Evolutionary conservation across 106 monocot genomes (phyloP), one percentile per base, ranked within the genome.

Genomic region (Allium sativum): DNA sequence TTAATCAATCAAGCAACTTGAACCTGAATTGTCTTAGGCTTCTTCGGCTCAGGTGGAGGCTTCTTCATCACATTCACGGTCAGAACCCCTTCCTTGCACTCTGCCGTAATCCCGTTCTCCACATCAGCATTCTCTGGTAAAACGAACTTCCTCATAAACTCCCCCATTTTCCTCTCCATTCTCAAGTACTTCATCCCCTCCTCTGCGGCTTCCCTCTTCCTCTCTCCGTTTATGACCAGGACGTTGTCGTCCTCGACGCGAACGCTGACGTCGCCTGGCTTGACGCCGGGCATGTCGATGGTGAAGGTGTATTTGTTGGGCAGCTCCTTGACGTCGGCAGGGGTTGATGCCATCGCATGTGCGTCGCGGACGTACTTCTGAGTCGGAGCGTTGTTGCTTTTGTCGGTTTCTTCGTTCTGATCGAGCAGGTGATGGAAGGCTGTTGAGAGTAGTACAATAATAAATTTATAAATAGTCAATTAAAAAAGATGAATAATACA

Each of bases 291-390:
- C 91, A 91, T 86, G 80, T 91, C 91, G 59, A 86, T 48, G 14
- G 76, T 52, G 80, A 86, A 86, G 12, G 67, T 58, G 74, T 80
- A 78, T 9, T 86, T 45, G 21, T 48, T 44, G 6, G 86, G 70
- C n/a, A 76, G 74, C 68, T 86, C 91, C 73, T 83, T 77, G 44
- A 91, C 78, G 73, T 91, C 91, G n/a, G 86, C 91, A 5, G 91
- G 86, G 10, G 91, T 86, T 13, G 69, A 53, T 14, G 78, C 80
- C 86, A 86, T 86, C 13, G 90, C 90, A 40, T 65, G 58, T 15
- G 70, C 65, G 66, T 90, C 86, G 56, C 85, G 86, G 40, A 86
- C 79, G 74, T 82, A 90, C 18, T 71, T 61, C 16, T 69, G 70
- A 8, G 79, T 79, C 8, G 84, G 82, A 40, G 79, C 31, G 68